Evolutionary conservation across 257 asterid species (phyloP).

Genomic region (Nicotiana benthamiana): DNA sequence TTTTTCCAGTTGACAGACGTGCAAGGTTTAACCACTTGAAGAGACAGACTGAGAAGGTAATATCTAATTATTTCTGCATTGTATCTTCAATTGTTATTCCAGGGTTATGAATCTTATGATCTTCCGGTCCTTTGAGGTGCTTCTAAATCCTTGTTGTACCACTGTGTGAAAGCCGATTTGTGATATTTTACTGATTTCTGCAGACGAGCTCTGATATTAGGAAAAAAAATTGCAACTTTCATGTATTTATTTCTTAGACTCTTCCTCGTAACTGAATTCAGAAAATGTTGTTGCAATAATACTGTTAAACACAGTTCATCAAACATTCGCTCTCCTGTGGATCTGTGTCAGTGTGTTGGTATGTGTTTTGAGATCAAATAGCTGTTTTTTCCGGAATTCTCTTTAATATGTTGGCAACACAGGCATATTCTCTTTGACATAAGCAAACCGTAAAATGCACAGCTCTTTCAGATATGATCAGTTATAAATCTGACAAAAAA

Average conservation of each 20-base stretch:
- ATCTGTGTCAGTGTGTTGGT: background rate
- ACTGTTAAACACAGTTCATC: background rate
- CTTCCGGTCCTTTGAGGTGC: background rate
- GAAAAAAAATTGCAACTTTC: background rate
- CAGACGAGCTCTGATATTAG: background rate
- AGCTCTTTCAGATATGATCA: background rate
- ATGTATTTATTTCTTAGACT: background rate
- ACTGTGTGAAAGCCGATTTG: background rate
- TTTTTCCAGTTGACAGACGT: constrained; percentile 69
- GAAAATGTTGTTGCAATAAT: background rate
- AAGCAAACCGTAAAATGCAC: background rate
- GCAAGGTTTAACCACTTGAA: constrained; percentile 52
- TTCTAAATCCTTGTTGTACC: background rate
- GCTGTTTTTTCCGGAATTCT: background rate
- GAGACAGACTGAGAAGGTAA: constrained; percentile 59
- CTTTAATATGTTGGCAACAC: background rate
- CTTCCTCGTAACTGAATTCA: background rate
- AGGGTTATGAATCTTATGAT: background rate
- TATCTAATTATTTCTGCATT: background rate
- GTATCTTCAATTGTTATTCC: background rate
- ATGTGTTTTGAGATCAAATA: background rate
- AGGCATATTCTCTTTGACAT: no score
- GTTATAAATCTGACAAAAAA: background rate
- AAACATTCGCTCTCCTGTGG: background rate
- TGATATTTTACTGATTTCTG: background rate